Conservation (phyloP, 768 basidiomycete species). For the Kwoniella botswanensis region DNA sequence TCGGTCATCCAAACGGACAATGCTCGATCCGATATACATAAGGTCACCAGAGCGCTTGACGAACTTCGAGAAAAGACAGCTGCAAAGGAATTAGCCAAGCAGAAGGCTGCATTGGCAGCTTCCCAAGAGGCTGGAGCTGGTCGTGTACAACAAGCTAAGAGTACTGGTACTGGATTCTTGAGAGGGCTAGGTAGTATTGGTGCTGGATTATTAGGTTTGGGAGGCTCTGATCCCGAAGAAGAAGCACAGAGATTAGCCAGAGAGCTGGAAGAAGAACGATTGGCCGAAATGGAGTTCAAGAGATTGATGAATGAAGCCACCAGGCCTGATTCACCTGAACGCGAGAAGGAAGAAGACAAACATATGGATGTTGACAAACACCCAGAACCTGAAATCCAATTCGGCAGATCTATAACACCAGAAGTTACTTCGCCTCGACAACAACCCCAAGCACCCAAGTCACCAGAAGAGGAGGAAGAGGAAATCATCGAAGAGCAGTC, state of each 20-base stretch:
- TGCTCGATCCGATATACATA: conserved; percentile 37
- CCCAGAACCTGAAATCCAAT: not conserved
- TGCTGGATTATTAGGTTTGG: conserved; percentile 38
- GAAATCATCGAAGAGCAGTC: conserved; percentile 28
- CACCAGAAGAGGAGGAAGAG: conserved; percentile 29
- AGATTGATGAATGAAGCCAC: conserved; percentile 31
- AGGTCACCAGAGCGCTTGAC: conserved; percentile 46
- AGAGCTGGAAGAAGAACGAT: conserved; percentile 41
- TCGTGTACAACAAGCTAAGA: conserved; percentile 22
- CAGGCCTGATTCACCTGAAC: conserved; percentile 7
- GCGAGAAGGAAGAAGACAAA: conserved; percentile 18
- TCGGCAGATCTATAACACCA: conserved; percentile 8
- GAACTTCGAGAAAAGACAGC: conserved; percentile 40
- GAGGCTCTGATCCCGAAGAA: conserved; percentile 34
- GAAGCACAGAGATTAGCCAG: conserved; percentile 31
- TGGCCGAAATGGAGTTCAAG: conserved; percentile 37
- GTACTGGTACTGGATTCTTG: conserved; percentile 46
- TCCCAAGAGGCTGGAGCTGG: conserved; percentile 15
- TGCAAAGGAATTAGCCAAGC: conserved; percentile 39
- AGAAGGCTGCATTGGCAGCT: conserved; percentile 29
- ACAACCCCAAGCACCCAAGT: conserved; percentile 15
- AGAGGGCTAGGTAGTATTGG: conserved; percentile 44
- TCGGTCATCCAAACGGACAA: conserved; percentile 10
- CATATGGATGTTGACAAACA: conserved; percentile 18
- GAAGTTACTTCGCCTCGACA: conserved; percentile 4